phyloP scores from a whole-genome alignment of 2,329 filamentous ascomycete genomes.

The Epichloe sp. region DNA sequence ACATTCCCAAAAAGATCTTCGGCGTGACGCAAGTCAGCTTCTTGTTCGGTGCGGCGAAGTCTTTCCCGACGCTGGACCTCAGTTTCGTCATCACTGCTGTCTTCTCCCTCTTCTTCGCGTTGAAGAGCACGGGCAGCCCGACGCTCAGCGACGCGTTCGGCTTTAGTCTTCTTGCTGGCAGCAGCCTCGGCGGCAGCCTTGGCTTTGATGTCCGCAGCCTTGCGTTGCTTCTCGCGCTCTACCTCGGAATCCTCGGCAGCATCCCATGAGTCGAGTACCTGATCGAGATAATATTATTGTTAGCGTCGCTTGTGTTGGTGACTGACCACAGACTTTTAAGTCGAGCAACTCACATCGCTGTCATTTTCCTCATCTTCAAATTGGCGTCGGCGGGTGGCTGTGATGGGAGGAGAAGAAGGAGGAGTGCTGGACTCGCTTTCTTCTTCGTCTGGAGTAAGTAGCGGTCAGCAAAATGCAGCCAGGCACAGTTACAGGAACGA shows the following conservation, averaged over 20 bases:
- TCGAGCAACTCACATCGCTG: slow-evolving; percentile 49
- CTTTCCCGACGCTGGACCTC: slow-evolving; percentile 62
- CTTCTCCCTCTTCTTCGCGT: slow-evolving; percentile 38
- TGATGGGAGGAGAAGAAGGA: slow-evolving; percentile 25
- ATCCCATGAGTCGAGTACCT: slow-evolving; percentile 96
- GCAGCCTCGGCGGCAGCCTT: slow-evolving; percentile 82
- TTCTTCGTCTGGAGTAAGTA: slow-evolving; percentile 23
- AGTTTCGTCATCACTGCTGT: slow-evolving; percentile 55
- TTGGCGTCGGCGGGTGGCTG: slow-evolving; percentile 36
- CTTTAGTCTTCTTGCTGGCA: slow-evolving; percentile 81
- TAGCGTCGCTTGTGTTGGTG: not conserved
- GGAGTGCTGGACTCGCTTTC: slow-evolving; percentile 24
- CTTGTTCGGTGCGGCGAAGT: slow-evolving; percentile 68
- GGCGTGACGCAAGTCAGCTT: slow-evolving; percentile 78
- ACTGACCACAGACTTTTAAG: not conserved
- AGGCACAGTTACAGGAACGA: slow-evolving; percentile 1
- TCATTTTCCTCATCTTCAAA: slow-evolving; percentile 91
- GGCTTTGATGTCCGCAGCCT: slow-evolving; percentile 72
- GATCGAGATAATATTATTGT: slow-evolving; percentile 3
- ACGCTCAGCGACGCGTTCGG: slow-evolving; percentile 73
- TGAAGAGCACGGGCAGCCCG: slow-evolving; percentile 45
- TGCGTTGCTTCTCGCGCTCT: slow-evolving; percentile 88
- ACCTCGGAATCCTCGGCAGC: slow-evolving; percentile 93
- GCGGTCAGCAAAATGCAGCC: slow-evolving; percentile 11
- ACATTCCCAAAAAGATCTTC: slow-evolving; percentile 79